These are phyloP conservation scores for Pichia insulana DNA, from an alignment of 805 yeast genomes.

Conservation along the genomic window DNA sequence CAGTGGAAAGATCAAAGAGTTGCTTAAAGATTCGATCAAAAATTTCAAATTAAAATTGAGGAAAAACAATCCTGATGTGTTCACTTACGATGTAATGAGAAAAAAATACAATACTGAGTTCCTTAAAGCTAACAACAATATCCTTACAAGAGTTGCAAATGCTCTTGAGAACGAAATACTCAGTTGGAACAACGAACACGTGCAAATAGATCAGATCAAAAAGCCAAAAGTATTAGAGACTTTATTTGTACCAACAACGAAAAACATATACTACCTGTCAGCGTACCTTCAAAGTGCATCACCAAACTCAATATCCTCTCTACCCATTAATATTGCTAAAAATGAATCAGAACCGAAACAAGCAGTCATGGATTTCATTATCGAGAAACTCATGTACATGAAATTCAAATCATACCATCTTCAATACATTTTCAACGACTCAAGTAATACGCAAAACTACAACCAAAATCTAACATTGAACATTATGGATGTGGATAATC, in stretches of 20 bases:
- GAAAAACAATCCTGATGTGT: neutral
- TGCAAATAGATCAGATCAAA: constrained; percentile 2
- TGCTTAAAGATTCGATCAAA: constrained; percentile 8
- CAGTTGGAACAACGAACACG: constrained; percentile 3
- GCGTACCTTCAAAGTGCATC: constrained; percentile 12
- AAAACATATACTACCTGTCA: constrained; percentile 2
- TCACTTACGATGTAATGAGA: constrained; percentile 10
- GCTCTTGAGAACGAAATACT: constrained; percentile 8
- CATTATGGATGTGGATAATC: constrained; percentile 42
- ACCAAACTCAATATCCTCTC: constrained; percentile 1
- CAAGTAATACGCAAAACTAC: constrained; percentile 26
- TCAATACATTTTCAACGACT: constrained; percentile 22
- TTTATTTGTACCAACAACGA: constrained; percentile 11
- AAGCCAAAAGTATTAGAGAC: constrained; percentile 4
- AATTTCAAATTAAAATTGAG: constrained; percentile 10
- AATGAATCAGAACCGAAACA: constrained; percentile 7
- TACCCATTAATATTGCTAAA: constrained; percentile 10
- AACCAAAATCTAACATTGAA: constrained; percentile 28
- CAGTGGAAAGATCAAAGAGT: constrained; percentile 2
- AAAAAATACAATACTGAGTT: constrained; percentile 7
- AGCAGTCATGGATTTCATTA: constrained; percentile 15
- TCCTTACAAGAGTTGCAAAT: constrained; percentile 3
- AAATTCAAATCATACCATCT: constrained; percentile 24
- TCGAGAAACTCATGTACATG: constrained; percentile 24
- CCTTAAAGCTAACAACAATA: constrained; percentile 7